Base-by-base conservation (phyloP, 2,329 filamentous ascomycete species). In the Colletotrichum sp. region DNA sequence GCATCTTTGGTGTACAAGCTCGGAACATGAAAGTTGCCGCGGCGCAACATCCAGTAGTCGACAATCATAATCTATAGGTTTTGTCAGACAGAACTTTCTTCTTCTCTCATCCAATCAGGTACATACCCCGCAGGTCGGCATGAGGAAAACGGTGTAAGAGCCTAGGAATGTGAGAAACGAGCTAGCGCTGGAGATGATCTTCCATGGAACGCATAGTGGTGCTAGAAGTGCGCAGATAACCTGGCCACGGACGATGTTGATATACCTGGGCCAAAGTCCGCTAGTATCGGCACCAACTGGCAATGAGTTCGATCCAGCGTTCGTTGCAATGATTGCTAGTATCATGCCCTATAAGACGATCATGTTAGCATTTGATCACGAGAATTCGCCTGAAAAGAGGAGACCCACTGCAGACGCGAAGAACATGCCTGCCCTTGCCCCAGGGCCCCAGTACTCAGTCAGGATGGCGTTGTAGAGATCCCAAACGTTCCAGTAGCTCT, bases 401-500 rank as follows among this genome's bases (percentile, higher is more conserved):
- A 26, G 3, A 71, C 74, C 21, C 38, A 76, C 74, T 3, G 85
- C 69, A 3, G 81, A 79, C 3, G 82, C 83, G 61, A 87, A 82
- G 78, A 87, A 86, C 48, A 87, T 80, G 4, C 82, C 82, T 10
- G 84, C 83, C 7, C 86, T 82, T 7, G 84, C 82, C 7, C 79
- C 81, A 1, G 86, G 81, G 3, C 79, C 80, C 80, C 84, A 87
- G 77, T 84, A 84, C 30, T 82, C 81, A 21, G 84, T 83, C 8
- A 87, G 81, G 9, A 88, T 85, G 2, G 81, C 79, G 34, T 79
- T 79, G 68, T 85, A 84, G n/a, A 87, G 81, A 77, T 87, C 86
- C 85, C 86, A 87, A 3, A 85, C 79, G 68, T 88, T 87, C 86
- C 86, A 88, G 77, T 86, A 85, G 5, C 82, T 82, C 8, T 82